These are phyloP conservation scores for Conringia planisiliqua DNA, from an alignment of 345 rosid genomes.

Conservation along the genomic window DNA sequence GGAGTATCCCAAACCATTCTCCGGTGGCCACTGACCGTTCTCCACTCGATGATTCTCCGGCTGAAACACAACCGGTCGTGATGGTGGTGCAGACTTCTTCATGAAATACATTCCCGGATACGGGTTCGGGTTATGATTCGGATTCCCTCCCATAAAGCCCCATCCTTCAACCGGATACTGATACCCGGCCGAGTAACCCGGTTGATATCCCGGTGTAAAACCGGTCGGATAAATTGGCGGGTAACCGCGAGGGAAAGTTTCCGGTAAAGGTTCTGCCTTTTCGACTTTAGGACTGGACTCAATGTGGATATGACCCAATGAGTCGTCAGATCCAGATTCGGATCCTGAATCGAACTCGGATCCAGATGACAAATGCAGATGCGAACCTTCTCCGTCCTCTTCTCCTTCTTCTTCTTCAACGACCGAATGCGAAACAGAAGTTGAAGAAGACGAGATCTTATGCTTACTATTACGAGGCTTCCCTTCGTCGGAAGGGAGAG, in stretches of 20 bases:
- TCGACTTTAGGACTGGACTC: conserved; percentile 37
- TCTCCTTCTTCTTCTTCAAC: conserved; percentile 25
- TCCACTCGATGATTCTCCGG: conserved; percentile 44
- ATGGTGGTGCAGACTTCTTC: conserved; percentile 66
- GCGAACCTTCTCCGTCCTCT: conserved; percentile 50
- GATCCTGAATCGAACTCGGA: conserved; percentile 55
- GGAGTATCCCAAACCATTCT: conserved; percentile 40
- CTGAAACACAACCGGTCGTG: conserved; percentile 63
- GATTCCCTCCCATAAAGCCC: conserved; percentile 33
- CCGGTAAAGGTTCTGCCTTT: conserved; percentile 20
- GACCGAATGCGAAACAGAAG: conserved; percentile 60
- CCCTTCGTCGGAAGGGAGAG: conserved; percentile 70
- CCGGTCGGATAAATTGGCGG: conserved; percentile 33
- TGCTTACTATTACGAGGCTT: conserved; percentile 30
- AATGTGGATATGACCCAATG: conserved; percentile 55
- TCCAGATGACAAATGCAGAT: conserved; percentile 63
- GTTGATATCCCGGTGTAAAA: conserved; percentile 27
- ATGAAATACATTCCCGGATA: conserved; percentile 52
- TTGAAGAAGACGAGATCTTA: conserved; percentile 45
- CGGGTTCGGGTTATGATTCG: conserved; percentile 20
- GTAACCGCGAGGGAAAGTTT: conserved; percentile 18
- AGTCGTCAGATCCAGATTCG: conserved; percentile 31
- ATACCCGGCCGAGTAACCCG: conserved; percentile 25
- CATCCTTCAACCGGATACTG: conserved; percentile 38
- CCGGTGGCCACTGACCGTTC: conserved; percentile 23